A percentile compares a stretch with the other conserved stretches of the same genome.
These are phyloP conservation scores for Neurospora sp. DNA, from an alignment of 495 filamentous ascomycete genomes.

Conservation along the genomic window DNA sequence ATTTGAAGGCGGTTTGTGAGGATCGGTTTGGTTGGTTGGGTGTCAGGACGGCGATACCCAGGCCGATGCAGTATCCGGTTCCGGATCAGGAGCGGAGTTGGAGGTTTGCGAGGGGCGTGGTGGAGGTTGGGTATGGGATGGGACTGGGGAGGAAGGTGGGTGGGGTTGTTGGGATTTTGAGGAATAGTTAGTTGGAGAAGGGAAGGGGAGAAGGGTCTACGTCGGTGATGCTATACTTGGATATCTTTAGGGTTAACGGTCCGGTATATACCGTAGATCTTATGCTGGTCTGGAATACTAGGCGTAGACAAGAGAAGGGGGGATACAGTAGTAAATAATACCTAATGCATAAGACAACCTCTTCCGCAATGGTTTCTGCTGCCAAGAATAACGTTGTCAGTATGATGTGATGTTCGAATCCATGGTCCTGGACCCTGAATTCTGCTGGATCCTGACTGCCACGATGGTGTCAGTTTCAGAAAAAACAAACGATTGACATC, in stretches of 20 bases:
- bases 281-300: neutral
- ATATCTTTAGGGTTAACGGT: neutral
- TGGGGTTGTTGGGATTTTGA: conserved; percentile 31
- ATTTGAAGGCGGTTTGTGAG: conserved; percentile 73
- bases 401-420: neutral
- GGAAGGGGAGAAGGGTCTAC: neutral
- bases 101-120: conserved; percentile 44
- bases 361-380: neutral
- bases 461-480: neutral
- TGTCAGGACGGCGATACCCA: conserved; percentile 67
- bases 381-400: neutral
- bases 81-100: conserved; percentile 41
- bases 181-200: conserved; percentile 20
- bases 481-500: neutral
- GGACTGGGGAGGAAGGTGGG: conserved; percentile 24
- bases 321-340: neutral
- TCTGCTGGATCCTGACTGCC: neutral
- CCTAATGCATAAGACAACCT: neutral
- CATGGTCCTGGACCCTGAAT: neutral
- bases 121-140: conserved; percentile 45
- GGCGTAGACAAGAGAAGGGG: neutral
- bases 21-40: conserved; percentile 56
- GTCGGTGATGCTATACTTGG: neutral
- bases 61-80: conserved; percentile 71
- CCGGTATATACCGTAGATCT: neutral